Evolutionary conservation across 192 early-diverging fungal species (phyloP), one percentile per base, ranked within the genome.

Genomic region (Coemansia sp.): DNA sequence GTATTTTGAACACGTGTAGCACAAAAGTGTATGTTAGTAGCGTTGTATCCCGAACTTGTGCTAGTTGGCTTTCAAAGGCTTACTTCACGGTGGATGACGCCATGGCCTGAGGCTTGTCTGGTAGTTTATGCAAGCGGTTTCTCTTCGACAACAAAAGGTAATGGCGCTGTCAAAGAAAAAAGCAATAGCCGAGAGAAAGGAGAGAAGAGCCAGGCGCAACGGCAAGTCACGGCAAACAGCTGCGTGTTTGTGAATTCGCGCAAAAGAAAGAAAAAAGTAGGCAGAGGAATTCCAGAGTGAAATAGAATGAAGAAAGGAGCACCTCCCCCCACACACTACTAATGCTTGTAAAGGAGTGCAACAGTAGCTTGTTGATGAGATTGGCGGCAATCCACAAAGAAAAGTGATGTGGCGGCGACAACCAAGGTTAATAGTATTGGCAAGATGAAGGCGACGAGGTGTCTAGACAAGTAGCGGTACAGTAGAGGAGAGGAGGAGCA

Each of bases 61-160:
- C n/a, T 3, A 21, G 43, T 3, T n/a, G 13, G 36, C 23, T 2
- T 2, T 18, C 55, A 21, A 4, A 2, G 21, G 3, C 39, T 41
- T 70, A 70, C 74, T 68, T 70, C 20, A 76, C 74, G 11, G 74
- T 67, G n/a, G 74, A 76, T 34, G 69, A 76, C 20, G 68, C 39
- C 74, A 76, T 75, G 14, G 42, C 53, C 37, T 43, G 43, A 11
- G 33, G 42, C 14, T 6, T 16, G 39, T 42, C 39, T 14, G 3
- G 6, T 42, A 42, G 43, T 45, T 9, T 2, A 20, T 45, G 18
- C 9, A 20, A 10, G 43, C 43, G 43, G 8, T 18, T n/a, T 18
- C 18, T 45, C 43, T 21, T 45, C 7, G 3, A 9, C n/a, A 3
- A 18, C 20, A 8, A 9, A 45, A 10, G 18, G 31, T 36, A 35